Percentiles rank a stretch among this genome's conserved stretches.
Evolutionary conservation across 805 yeast genomes (phyloP).

Genomic region (Pichia heedii): DNA sequence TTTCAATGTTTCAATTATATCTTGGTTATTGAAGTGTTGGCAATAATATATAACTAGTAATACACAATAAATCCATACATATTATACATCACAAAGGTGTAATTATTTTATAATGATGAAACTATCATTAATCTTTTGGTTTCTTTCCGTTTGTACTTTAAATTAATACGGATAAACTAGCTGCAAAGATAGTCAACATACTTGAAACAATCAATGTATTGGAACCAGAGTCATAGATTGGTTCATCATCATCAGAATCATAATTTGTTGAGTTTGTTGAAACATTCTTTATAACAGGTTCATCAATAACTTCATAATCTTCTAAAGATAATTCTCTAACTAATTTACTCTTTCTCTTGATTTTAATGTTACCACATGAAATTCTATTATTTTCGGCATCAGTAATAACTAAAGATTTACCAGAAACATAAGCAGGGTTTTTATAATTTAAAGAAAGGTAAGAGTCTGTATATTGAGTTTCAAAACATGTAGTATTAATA

Average conservation of each 20-base stretch:
- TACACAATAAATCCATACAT: neutral
- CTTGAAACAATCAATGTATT: slow-evolving; percentile 8
- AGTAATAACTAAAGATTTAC: slow-evolving; percentile 49
- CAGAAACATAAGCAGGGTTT: slow-evolving; percentile 51
- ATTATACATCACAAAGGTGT: neutral
- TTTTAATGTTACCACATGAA: slow-evolving; percentile 54
- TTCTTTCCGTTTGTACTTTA: slow-evolving; percentile 4
- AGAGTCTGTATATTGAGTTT: slow-evolving; percentile 53
- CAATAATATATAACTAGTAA: neutral
- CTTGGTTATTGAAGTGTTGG: no score
- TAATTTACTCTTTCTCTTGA: slow-evolving; percentile 21
- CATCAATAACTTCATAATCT: neutral
- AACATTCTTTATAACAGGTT: slow-evolving; percentile 7
- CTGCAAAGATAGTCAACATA: slow-evolving; percentile 16
- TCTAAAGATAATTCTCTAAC: slow-evolving; percentile 13
- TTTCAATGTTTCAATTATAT: no score
- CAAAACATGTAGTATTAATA: slow-evolving; percentile 62
- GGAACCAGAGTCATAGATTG: slow-evolving; percentile 7
- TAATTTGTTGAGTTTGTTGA: slow-evolving; percentile 1
- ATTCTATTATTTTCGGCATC: slow-evolving; percentile 44
- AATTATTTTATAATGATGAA: neutral
- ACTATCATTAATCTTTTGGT: neutral
- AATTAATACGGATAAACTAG: slow-evolving; percentile 19
- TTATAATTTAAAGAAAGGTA: slow-evolving; percentile 52
- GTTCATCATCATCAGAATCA: slow-evolving; percentile 1